Percentiles rank a stretch among this genome's conserved stretches.
phyloP scores from a whole-genome alignment of 2,329 filamentous ascomycete species.

The Microsporum ferrugineum region DNA sequence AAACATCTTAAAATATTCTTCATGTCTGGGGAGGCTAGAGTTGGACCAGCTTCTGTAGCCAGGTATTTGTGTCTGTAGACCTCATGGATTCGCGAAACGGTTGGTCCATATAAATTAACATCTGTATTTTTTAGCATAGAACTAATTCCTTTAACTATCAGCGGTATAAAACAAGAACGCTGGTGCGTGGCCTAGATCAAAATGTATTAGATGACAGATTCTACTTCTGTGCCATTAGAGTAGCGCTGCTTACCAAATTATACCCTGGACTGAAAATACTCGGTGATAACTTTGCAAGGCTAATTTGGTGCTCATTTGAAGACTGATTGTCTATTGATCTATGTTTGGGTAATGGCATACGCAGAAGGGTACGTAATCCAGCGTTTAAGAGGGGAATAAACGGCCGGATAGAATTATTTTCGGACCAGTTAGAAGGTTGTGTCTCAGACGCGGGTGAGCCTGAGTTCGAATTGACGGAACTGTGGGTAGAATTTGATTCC shows the following conservation, averaged over 20 bases:
- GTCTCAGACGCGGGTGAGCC: constrained; percentile 5
- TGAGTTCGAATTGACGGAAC: not conserved
- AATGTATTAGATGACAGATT: not conserved
- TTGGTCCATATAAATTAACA: constrained; percentile 13
- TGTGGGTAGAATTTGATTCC: constrained; percentile 2
- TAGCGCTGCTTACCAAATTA: constrained; percentile 18
- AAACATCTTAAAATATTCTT: constrained; percentile 19
- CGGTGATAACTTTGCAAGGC: constrained; percentile 21
- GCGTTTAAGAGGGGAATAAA: constrained; percentile 19
- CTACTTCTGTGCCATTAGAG: not conserved
- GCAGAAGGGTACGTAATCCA: constrained; percentile 18
- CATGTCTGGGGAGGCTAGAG: constrained; percentile 1
- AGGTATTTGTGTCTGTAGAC: not conserved
- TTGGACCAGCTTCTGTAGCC: not conserved
- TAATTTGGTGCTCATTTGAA: constrained; percentile 8
- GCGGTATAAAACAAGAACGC: constrained; percentile 25
- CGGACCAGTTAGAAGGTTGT: not conserved
- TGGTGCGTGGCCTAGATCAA: constrained; percentile 25
- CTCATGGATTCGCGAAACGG: constrained; percentile 10
- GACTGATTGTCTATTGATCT: constrained; percentile 1
- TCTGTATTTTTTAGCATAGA: constrained; percentile 21
- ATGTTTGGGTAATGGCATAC: not conserved
- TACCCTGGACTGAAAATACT: constrained; percentile 24
- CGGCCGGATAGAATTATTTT: not conserved
- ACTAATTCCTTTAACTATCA: constrained; percentile 26